Conservation (phyloP, 768 basidiomycete species). For the Hygrophorus pudorinus region DNA sequence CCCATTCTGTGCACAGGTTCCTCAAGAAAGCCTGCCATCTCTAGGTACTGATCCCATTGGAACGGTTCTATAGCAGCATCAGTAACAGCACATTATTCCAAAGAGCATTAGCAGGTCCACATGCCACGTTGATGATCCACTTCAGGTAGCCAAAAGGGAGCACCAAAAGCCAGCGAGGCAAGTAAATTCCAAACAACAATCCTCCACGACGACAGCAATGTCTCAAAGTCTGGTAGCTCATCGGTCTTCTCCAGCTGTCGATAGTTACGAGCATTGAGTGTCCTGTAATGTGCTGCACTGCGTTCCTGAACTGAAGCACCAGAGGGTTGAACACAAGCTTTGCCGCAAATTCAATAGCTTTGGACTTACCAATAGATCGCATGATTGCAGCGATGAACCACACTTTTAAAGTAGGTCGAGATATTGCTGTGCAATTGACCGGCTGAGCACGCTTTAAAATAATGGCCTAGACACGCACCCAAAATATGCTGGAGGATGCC, state of each 20-base stretch:
- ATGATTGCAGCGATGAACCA: neutral
- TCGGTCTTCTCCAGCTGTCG: neutral
- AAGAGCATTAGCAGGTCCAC: neutral
- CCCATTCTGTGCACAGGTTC: neutral
- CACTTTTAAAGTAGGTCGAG: neutral
- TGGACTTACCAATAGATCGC: neutral
- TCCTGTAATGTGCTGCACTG: neutral
- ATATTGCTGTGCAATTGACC: neutral
- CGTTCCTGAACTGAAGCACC: neutral
- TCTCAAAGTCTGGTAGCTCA: neutral
- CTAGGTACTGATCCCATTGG: neutral
- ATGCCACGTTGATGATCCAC: neutral
- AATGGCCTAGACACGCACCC: neutral
- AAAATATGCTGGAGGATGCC: neutral
- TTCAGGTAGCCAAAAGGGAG: neutral
- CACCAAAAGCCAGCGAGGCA: neutral
- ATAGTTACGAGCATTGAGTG: neutral
- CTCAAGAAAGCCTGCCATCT: slow-evolving; percentile 1
- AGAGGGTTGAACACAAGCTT: neutral
- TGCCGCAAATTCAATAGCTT: neutral
- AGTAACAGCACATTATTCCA: neutral
- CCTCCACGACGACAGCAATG: neutral
- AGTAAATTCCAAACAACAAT: neutral
- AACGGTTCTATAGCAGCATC: neutral
- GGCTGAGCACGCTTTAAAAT: no score